Evolutionary conservation across 805 yeast genomes (phyloP), one percentile per base, ranked within the genome.

Genomic region (Sungouiella thailandica): DNA sequence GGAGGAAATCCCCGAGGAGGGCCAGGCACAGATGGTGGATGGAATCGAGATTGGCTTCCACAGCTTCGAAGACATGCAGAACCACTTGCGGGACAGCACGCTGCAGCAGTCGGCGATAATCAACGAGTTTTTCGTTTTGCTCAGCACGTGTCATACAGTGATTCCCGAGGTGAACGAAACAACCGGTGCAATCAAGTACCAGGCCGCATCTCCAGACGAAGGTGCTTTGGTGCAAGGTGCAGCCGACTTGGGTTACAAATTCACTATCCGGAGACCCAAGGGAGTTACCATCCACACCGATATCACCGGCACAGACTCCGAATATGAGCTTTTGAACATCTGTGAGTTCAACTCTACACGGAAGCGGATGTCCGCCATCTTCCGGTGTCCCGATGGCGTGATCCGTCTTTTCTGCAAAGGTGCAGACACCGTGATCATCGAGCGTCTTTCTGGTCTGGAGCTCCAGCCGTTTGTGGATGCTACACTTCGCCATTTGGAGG

Each of bases 201-300:
- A 93, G 61, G 98, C 99, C 1, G 96, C 98, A 0, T 89, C 97
- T 0, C 98, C 98, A 0, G 99, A 93, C 64, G 98, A 94, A 66
- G 98, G 98, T 32, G 99, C 99, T 0, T 69, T 93, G 41, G 99
- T 93, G 2, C 88, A 89, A 49, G 99, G 99, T 38, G 97, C 96
- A 12, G 93, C 97, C 0, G 70, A 68, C 50, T 64, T 90, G 29
- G 97, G 97, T 0, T 93, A 83, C 55, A 78, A 73, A 42, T 94
- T 93, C 55, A 73, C 76, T 6, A 78, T 87, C 29, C 82, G 99
- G 63, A 79, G 79, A 31, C 99, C 99, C 4, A 78, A 79, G 38
- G 72, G 83, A 15, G 82, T 94, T 20, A 74, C 85, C 0, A 71
- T 94, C 25, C 74, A 76, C 30, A 58, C 66, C 20, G 64, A 65